Percentiles rank a stretch among this genome's conserved stretches.
phyloP scores from a whole-genome alignment of 73 alveolate genomes.

The Diophrys appendiculata region DNA sequence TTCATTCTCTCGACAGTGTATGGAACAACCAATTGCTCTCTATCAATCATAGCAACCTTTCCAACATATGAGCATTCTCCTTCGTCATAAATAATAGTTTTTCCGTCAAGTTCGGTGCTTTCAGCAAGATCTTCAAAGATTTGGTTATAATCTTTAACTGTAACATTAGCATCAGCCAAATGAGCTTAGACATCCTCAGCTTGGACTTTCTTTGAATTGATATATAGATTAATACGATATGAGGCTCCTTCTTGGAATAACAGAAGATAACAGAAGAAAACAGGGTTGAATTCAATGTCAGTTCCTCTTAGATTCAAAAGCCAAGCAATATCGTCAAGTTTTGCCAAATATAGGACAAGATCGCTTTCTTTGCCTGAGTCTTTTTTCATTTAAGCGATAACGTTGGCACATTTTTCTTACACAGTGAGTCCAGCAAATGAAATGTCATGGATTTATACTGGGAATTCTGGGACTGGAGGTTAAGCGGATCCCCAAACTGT shows the following conservation, averaged over 20 bases:
- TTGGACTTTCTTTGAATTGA: slow-evolving; percentile 58
- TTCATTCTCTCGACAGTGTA: slow-evolving; percentile 66
- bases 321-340: slow-evolving; percentile 74
- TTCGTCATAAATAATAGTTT: slow-evolving; percentile 32
- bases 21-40: slow-evolving; percentile 64
- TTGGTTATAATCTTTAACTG: slow-evolving; percentile 61
- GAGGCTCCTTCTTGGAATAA: slow-evolving; percentile 20
- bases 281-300: slow-evolving; percentile 92
- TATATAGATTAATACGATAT: slow-evolving; percentile 50
- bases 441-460: slow-evolving; percentile 66
- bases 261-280: slow-evolving; percentile 82
- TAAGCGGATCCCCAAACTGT: slow-evolving; percentile 76
- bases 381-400: slow-evolving; percentile 13
- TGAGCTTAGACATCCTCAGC: slow-evolving; percentile 67
- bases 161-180: slow-evolving; percentile 56
- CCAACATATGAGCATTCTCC: slow-evolving; percentile 13
- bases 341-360: slow-evolving; percentile 36
- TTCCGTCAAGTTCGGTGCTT: slow-evolving; percentile 11
- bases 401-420: background rate
- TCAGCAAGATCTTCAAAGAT: slow-evolving; percentile 45
- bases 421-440: slow-evolving; percentile 11
- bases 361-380: background rate
- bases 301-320: slow-evolving; percentile 75
- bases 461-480: slow-evolving; percentile 45
- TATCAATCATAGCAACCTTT: slow-evolving; percentile 78